Evolutionary conservation across 2,329 filamentous ascomycete species (phyloP).

Genomic region (Passalora sequoiae): DNA sequence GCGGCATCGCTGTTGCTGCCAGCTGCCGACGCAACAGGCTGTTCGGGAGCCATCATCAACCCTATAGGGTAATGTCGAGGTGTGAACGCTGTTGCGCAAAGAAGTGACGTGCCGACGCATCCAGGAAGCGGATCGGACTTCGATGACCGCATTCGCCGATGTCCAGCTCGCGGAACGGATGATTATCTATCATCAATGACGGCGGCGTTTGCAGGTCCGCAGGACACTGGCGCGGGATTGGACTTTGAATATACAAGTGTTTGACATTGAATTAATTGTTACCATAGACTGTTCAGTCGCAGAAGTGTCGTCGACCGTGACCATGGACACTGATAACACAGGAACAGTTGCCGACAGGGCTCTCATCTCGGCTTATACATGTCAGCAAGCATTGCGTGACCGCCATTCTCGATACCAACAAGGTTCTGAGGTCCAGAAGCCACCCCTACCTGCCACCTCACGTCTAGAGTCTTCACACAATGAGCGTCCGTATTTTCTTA

Average conservation of each 20-base stretch:
- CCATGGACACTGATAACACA: constrained; percentile 9
- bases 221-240: no score
- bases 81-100: no score
- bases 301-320: neutral
- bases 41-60: constrained; percentile 19
- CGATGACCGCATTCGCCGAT: no score
- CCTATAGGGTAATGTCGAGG: neutral
- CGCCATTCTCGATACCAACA: constrained; percentile 6
- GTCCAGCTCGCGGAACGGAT: neutral
- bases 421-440: neutral
- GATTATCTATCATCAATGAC: neutral
- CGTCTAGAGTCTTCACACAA: constrained; percentile 19
- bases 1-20: constrained; percentile 22
- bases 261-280: neutral
- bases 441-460: constrained; percentile 12
- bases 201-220: neutral
- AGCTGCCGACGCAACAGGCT: constrained; percentile 18
- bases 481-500: constrained; percentile 21
- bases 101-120: no score
- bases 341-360: constrained; percentile 8
- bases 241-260: no score
- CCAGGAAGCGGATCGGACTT: no score
- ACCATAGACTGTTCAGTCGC: neutral
- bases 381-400: constrained; percentile 18
- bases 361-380: constrained; percentile 19